A percentile compares a stretch with the other conserved stretches of the same genome.
Conservation (phyloP, 768 basidiomycete genomes). For the Mycena chlorophos region DNA sequence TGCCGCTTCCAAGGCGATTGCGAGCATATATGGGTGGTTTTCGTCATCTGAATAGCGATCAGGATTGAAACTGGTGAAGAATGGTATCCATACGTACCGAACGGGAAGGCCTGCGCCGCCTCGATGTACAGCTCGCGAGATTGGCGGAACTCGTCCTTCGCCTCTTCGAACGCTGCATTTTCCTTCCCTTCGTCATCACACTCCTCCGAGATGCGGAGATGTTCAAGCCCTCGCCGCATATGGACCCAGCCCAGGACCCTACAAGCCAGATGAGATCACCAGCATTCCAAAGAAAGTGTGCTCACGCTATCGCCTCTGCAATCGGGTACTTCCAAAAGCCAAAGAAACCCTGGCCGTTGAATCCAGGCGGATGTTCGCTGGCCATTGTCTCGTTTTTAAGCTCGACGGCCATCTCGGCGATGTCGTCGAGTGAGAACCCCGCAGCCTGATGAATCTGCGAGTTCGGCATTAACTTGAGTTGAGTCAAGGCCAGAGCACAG, state of each 20-base stretch:
- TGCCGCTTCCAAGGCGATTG: conserved; percentile 34
- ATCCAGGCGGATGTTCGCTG: conserved; percentile 20
- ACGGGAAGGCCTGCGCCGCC: conserved; percentile 12
- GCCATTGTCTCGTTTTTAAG: conserved; percentile 34
- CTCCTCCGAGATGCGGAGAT: not conserved
- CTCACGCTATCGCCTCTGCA: conserved; percentile 39
- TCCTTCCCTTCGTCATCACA: not conserved
- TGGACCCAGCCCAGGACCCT: conserved; percentile 6
- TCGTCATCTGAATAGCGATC: conserved; percentile 14
- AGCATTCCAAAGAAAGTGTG: not conserved
- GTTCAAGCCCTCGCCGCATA: conserved; percentile 13
- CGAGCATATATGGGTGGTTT: conserved; percentile 18
- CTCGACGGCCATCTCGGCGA: conserved; percentile 33
- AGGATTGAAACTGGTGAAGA: not conserved
- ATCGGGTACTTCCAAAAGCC: conserved; percentile 40
- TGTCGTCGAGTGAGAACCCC: conserved; percentile 28
- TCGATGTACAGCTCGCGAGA: conserved; percentile 10
- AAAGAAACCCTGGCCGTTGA: conserved; percentile 30
- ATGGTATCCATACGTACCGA: not conserved
- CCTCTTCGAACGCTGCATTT: not conserved
- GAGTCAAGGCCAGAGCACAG: not conserved
- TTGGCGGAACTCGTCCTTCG: not conserved
- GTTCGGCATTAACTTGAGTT: not conserved
- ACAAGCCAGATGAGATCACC: not conserved
- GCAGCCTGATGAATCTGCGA: not conserved